Evolutionary conservation across 441 rosid genomes (phyloP).

Genomic region (Gossypium trilobum): DNA sequence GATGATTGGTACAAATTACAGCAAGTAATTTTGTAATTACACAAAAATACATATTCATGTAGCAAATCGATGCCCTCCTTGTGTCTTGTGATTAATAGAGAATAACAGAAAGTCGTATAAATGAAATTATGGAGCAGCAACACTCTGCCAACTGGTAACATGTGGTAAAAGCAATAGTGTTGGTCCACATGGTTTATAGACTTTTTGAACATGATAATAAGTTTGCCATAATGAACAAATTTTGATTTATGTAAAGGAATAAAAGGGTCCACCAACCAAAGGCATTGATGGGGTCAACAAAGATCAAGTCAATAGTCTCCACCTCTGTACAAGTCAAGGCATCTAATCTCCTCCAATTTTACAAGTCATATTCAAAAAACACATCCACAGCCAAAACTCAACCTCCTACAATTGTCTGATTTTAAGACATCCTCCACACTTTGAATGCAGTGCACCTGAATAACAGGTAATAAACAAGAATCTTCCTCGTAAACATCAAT

Average conservation of each 20-base stretch:
- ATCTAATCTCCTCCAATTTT: neutral
- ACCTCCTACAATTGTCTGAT: neutral
- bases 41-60: too few species aligned
- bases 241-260: too few species aligned
- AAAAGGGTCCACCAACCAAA: neutral
- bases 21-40: too few species aligned
- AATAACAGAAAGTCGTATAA: neutral
- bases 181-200: neutral
- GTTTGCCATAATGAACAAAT: neutral
- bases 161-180: neutral
- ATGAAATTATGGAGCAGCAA: neutral
- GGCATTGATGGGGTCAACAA: constrained; percentile 3
- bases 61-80: too few species aligned
- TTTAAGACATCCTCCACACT: neutral
- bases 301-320: constrained; percentile 9
- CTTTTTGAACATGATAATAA: constrained; percentile 6
- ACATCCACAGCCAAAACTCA: neutral
- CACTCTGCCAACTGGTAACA: neutral
- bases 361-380: constrained; percentile 6
- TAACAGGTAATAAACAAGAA: neutral
- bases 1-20: too few species aligned
- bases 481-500: neutral
- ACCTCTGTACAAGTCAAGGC: constrained; percentile 6
- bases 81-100: too few species aligned
- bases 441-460: neutral